phyloP scores from a whole-genome alignment of 306 rosid genomes.

The Casuarina glauca region DNA sequence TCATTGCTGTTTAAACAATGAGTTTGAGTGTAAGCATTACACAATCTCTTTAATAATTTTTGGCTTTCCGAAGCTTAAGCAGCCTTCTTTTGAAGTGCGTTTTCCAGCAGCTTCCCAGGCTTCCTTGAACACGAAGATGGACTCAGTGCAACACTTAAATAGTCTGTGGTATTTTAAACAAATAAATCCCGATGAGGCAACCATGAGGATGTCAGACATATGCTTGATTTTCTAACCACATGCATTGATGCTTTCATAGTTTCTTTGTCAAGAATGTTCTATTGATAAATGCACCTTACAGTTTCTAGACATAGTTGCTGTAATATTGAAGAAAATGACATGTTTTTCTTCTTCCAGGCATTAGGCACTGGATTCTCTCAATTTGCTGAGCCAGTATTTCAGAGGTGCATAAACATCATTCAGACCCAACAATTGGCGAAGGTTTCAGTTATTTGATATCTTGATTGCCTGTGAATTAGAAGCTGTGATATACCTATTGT shows the following conservation, averaged over 20 bases:
- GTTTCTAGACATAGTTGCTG: background rate
- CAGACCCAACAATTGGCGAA: slow-evolving; percentile 89
- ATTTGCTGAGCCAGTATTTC: slow-evolving; percentile 92
- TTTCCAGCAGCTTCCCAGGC: too few relatives aligned
- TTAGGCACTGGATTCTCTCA: slow-evolving; percentile 88
- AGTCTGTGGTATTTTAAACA: background rate
- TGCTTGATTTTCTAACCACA: background rate
- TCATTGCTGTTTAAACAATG: too few relatives aligned
- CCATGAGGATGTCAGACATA: background rate
- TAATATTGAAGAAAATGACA: background rate
- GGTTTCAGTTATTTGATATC: slow-evolving; percentile 47
- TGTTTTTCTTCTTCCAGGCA: slow-evolving; percentile 60
- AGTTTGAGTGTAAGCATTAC: too few relatives aligned
- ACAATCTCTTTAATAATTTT: too few relatives aligned
- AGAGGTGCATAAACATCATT: slow-evolving; percentile 93
- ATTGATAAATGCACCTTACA: background rate
- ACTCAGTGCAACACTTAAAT: background rate
- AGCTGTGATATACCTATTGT: slow-evolving; percentile 4
- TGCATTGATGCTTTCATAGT: background rate
- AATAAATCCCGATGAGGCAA: background rate
- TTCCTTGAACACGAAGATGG: too few relatives aligned
- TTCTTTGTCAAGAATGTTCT: background rate
- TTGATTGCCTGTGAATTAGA: slow-evolving; percentile 10
- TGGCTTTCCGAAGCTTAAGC: too few relatives aligned
- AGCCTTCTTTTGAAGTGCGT: too few relatives aligned